Evolutionary conservation across 345 rosid genomes (phyloP).

Genomic region (Eucalyptus shirleyi): DNA sequence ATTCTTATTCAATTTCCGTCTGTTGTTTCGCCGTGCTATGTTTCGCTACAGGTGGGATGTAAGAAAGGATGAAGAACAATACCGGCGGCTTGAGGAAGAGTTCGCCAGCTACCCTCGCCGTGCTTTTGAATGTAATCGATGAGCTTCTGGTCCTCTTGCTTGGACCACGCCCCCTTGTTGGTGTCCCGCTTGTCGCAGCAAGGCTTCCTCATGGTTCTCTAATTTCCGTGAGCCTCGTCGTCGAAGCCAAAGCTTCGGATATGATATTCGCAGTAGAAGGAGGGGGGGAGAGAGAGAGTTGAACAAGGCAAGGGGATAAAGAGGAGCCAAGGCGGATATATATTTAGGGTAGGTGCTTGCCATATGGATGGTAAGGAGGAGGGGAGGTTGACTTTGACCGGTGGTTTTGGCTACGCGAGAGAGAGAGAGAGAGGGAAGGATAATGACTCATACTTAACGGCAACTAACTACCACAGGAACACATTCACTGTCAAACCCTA

Average conservation of each 20-base stretch:
- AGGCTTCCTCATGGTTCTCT: slow-evolving; percentile 17
- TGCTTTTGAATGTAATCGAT: slow-evolving; percentile 19
- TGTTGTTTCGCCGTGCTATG: neutral
- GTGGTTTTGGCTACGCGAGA: slow-evolving; percentile 12
- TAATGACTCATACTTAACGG: neutral
- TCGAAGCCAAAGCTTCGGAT: neutral
- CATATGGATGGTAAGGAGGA: neutral
- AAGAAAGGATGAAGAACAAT: neutral
- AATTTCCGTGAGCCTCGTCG: too few species aligned
- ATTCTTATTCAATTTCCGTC: neutral
- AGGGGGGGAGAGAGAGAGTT: neutral
- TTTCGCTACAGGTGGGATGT: neutral
- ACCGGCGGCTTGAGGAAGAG: slow-evolving; percentile 34
- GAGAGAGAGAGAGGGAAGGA: neutral
- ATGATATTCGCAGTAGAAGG: neutral
- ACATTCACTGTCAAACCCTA: neutral
- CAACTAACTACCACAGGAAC: neutral
- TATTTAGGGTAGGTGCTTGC: neutral
- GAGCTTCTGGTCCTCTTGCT: slow-evolving; percentile 34
- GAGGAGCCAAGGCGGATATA: neutral
- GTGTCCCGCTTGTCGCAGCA: slow-evolving; percentile 22
- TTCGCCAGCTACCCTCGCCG: slow-evolving; percentile 35
- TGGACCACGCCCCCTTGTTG: slow-evolving; percentile 36
- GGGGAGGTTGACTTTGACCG: slow-evolving; percentile 22
- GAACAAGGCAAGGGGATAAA: neutral